A percentile compares a stretch with the other conserved stretches of the same genome.
Evolutionary conservation across 169 alveolate species (phyloP).

Genomic region (Plasmodium reichenowi): DNA sequence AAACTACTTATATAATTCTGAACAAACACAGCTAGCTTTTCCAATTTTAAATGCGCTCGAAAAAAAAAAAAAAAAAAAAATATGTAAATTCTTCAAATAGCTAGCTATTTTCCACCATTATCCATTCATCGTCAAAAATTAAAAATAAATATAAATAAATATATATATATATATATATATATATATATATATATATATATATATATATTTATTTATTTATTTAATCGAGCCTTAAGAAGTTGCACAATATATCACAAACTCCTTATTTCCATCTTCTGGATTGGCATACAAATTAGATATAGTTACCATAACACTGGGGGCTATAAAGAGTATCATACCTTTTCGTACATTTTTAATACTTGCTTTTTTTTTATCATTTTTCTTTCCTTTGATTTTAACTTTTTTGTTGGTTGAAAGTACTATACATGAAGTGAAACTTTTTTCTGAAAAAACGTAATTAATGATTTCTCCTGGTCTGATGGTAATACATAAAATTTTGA

Average conservation of each 20-base stretch:
- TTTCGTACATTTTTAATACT: conserved; percentile 37
- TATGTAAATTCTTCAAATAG: no score
- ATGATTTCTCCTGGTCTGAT: conserved; percentile 56
- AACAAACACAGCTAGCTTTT: no score
- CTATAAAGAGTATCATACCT: conserved; percentile 47
- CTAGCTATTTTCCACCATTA: no score
- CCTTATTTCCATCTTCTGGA: conserved; percentile 57
- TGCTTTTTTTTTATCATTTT: conserved; percentile 60
- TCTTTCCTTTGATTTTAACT: conserved; percentile 39
- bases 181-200: no score
- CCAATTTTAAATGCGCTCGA: no score
- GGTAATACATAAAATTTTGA: conserved; percentile 38
- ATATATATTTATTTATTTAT: no score
- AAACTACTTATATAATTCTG: no score
- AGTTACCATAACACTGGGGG: conserved; percentile 36
- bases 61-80: no score
- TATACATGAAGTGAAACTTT: conserved; percentile 48
- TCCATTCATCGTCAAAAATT: no score
- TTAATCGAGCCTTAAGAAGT: conserved; percentile 5
- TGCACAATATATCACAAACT: conserved; percentile 54
- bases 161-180: no score
- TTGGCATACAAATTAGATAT: conserved; percentile 23
- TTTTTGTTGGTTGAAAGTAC: conserved; percentile 41
- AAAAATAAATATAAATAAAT: no score
- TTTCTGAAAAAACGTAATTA: conserved; percentile 32